Evolutionary conservation across 2,329 filamentous ascomycete species (phyloP), one percentile per base, ranked within the genome.

Genomic region (Cordyceps farinosa): DNA sequence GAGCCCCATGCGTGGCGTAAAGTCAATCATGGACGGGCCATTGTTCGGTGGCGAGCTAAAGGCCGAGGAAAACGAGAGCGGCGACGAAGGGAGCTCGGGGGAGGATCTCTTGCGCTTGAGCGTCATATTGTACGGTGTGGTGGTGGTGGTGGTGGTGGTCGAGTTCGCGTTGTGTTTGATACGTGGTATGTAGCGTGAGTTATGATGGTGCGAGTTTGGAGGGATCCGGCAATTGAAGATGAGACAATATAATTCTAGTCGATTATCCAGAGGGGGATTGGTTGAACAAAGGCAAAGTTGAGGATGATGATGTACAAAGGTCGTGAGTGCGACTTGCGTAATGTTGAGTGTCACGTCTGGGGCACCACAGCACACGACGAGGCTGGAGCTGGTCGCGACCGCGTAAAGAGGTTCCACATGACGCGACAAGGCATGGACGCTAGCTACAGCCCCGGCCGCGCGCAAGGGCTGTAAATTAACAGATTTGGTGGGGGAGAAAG

Each of bases 31-130:
- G 66, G 72, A 70, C 47, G 54, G 65, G 65, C 57, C 62, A 48
- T 64, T 62, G 47, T 66, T 67, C 5, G 72, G 67, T 36, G 75
- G 74, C 62, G 78, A 78, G 56, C 77, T 76, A 65, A 80, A 76
- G 50, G 78, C 76, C 64, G 75, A 77, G 50, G 79, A 77, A 10
- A 82, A 73, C 7, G 76, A 68, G 57, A 72, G 74, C 57, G 78
- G 79, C 42, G 78, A 78, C 42, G 78, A 75, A 55, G 80, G 82
- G 64, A 86, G 76, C 71, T 86, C 84, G 29, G 83, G 84, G 62
- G 82, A 79, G 68, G 85, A 88, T 50, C 85, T 82, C 78, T 88
- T 89, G 74, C 86, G 85, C 72, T 88, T 89, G 70, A 86, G 76
- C 32, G 80, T 72, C 82, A 85, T 86, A 66, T 68, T 68, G 59